A percentile compares a stretch with the other conserved stretches of the same genome.
phyloP scores from a whole-genome alignment of 75 land plant species.

The Adiantum capillusveneris region DNA sequence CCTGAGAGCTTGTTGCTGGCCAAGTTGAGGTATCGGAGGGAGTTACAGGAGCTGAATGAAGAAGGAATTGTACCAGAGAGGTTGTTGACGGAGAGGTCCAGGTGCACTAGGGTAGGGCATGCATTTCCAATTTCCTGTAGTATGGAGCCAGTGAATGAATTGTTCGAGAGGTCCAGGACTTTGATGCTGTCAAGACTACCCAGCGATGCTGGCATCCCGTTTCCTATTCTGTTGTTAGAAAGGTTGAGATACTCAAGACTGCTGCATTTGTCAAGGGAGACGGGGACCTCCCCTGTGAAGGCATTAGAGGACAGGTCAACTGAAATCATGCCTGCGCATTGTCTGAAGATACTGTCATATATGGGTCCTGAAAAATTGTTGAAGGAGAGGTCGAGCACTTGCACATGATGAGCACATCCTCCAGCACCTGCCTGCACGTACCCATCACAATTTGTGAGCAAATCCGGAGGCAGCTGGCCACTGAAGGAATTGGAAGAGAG shows the following conservation, averaged over 20 bases:
- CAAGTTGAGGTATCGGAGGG: constrained; percentile 39
- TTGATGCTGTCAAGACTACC: constrained; percentile 29
- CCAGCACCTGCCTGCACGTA: constrained; percentile 35
- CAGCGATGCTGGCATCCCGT: constrained; percentile 33
- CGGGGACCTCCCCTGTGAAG: constrained; percentile 32
- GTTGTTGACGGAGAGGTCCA: constrained; percentile 50
- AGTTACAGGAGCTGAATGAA: constrained; percentile 38
- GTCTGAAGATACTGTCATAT: constrained; percentile 8
- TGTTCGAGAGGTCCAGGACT: constrained; percentile 51
- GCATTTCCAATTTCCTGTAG: constrained; percentile 40
- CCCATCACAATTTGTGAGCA: constrained; percentile 46
- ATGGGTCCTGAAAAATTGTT: constrained; percentile 49
- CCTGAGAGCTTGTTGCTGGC: constrained; percentile 64
- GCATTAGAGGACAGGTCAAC: constrained; percentile 50
- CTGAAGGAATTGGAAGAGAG: constrained; percentile 22
- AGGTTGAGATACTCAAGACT: constrained; percentile 40
- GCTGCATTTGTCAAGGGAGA: constrained; percentile 10
- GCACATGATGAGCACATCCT: constrained; percentile 22
- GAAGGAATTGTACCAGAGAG: constrained; percentile 54
- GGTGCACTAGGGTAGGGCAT: constrained; percentile 36
- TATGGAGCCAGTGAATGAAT: constrained; percentile 50
- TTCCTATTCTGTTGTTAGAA: constrained; percentile 38
- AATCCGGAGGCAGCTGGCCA: constrained; percentile 37
- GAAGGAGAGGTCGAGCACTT: constrained; percentile 57
- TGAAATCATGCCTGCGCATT: constrained; percentile 24